phyloP scores from a whole-genome alignment of 192 early-diverging fungal species.

The Mortierella antarctica region DNA sequence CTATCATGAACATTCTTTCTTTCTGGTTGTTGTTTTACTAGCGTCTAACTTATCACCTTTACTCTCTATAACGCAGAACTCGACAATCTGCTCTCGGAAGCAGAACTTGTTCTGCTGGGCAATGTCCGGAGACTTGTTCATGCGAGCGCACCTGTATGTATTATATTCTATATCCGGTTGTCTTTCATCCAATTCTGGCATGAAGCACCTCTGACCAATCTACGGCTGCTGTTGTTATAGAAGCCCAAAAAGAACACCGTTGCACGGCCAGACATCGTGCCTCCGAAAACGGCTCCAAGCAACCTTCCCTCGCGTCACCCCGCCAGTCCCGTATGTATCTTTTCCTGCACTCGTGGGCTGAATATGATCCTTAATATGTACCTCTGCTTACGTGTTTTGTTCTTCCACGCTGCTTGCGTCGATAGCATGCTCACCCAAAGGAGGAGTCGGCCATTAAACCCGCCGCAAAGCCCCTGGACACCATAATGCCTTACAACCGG shows the following conservation, averaged over 20 bases:
- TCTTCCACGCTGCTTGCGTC: not conserved
- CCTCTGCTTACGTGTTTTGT: not conserved
- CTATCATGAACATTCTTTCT: not conserved
- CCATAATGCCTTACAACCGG: conserved; percentile 14
- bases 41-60: not conserved
- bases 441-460: not conserved
- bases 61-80: conserved; percentile 1
- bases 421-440: conserved; percentile 4
- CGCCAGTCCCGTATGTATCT: conserved; percentile 5
- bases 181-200: not conserved
- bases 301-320: conserved; percentile 9
- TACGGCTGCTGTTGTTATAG: conserved; percentile 7
- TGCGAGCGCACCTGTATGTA: conserved; percentile 1
- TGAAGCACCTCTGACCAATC: not conserved
- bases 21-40: not conserved
- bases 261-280: not conserved
- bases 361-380: too few relatives aligned
- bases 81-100: not conserved
- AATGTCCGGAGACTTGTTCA: not conserved
- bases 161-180: too few relatives aligned
- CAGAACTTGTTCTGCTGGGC: conserved; percentile 1
- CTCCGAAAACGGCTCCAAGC: conserved; percentile 1
- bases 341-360: not conserved
- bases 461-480: conserved; percentile 5
- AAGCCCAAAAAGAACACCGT: not conserved